Base-by-base conservation (phyloP, 352 stramenopile genomes). In the Aphanomyces invadans region DNA sequence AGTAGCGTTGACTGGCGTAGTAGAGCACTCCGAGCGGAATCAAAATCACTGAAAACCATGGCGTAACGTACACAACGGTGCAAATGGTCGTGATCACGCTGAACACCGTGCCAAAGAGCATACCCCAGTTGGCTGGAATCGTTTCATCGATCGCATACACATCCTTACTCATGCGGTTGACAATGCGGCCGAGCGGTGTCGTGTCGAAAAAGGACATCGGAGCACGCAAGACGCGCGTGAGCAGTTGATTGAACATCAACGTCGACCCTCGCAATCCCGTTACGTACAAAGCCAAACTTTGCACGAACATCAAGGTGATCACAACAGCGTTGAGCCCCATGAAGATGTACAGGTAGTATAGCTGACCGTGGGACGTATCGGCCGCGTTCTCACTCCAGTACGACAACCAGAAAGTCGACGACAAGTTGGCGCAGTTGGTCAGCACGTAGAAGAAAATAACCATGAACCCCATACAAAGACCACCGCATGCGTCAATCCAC, bases 61-160 rank as follows among this genome's bases (percentile, higher is more conserved):
- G 55, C 29, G 39, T 54, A 17, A 61, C 36, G 39, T 51, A 51
- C 11, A 55, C 55, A n/a, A 96, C 63, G 2, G 83, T 89, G 42
- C 70, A 73, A 9, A 89, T 60, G 0, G 95, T 88, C 32, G 63
- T 73, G 54, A 95, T 78, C 2, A 87, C 55, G 11, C 89, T 82
- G 1, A 85, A 78, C 17, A 81, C 70, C 11, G 67, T 73, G 59
- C 71, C 71, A 51, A 73, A 70, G 29, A 71, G 33, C 46, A 65
- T 66, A 26, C 45, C 45, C 42, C 60, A 71, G 15, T 45, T 71
- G 21, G 72, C 62, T 31, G 92, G 77, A 25, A 97, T 71, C 45
- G 85, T 62, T 62, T 95, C 81, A 72, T 98, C 93, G 19, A 98
- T 73, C 7, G 79, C 91, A 70, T 96, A 89, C n/a, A 97, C 81